Evolutionary conservation across 345 rosid genomes (phyloP).

Genomic region (Aurinia saxatilis): DNA sequence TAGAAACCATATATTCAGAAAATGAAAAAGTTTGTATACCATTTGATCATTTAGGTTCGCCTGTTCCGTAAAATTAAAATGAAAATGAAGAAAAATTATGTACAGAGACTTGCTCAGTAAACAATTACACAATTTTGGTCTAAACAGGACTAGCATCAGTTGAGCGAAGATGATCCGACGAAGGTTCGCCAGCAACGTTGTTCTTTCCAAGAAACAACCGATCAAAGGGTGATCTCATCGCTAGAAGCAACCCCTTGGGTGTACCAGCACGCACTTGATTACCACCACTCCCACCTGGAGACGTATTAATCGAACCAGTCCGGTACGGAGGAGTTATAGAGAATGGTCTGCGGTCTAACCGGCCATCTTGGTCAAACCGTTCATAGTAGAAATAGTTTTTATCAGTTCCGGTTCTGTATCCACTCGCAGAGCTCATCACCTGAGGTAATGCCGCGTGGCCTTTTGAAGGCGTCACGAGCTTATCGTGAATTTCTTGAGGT

Average conservation of each 20-base stretch:
- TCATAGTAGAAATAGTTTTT: slow-evolving; percentile 34
- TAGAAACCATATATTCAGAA: too few relatives aligned
- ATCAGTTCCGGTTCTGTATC: slow-evolving; percentile 42
- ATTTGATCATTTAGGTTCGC: too few relatives aligned
- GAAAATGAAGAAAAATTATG: not conserved
- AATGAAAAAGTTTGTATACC: too few relatives aligned
- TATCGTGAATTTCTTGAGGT: slow-evolving; percentile 51
- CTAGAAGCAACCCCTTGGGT: slow-evolving; percentile 31
- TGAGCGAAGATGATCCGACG: slow-evolving; percentile 37
- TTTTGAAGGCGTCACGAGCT: slow-evolving; percentile 36
- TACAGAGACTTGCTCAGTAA: slow-evolving; percentile 10
- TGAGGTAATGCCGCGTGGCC: slow-evolving; percentile 50
- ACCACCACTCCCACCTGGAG: slow-evolving; percentile 15
- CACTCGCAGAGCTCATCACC: slow-evolving; percentile 50
- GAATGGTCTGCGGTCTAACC: slow-evolving; percentile 34
- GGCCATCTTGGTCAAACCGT: slow-evolving; percentile 39
- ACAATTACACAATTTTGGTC: slow-evolving; percentile 5
- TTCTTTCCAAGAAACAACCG: slow-evolving; percentile 29
- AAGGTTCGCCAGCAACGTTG: slow-evolving; percentile 38
- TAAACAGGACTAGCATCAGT: slow-evolving; percentile 21
- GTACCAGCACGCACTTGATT: slow-evolving; percentile 29
- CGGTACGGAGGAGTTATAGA: slow-evolving; percentile 39
- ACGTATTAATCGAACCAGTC: slow-evolving; percentile 25
- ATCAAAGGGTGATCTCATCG: slow-evolving; percentile 35
- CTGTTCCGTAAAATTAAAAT: not conserved